These are phyloP conservation scores for Nelumbo lutea DNA, from an alignment of 164 flowering plant species.

Conservation along the genomic window DNA sequence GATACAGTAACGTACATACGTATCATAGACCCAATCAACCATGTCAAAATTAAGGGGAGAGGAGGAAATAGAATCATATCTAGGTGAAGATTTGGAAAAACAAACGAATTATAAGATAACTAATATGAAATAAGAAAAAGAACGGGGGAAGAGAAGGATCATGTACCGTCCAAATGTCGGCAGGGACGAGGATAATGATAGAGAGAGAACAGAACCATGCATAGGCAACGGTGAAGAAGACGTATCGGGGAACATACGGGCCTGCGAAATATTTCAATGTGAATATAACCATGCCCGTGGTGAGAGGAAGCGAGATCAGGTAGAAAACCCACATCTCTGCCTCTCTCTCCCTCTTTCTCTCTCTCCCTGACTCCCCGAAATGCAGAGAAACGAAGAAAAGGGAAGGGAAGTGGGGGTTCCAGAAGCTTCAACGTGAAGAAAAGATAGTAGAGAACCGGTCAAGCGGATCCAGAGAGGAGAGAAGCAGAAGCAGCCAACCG, in stretches of 20 bases:
- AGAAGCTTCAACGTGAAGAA: conserved; percentile 12
- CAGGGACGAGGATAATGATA: conserved; percentile 95
- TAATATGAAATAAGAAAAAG: neutral
- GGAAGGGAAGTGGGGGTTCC: neutral
- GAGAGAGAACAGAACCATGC: conserved; percentile 98
- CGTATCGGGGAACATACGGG: conserved; percentile 88
- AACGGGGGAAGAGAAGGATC: neutral
- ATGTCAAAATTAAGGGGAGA: neutral
- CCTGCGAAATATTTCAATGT: conserved; percentile 89
- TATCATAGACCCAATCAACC: neutral
- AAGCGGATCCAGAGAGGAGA: conserved; percentile 3
- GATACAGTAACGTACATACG: too few species aligned
- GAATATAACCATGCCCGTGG: conserved; percentile 78
- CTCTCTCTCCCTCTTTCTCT: conserved; percentile 8
- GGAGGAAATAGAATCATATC: neutral
- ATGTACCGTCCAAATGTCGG: conserved; percentile 93
- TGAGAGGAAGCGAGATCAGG: conserved; percentile 86
- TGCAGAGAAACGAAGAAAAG: neutral
- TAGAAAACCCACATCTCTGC: conserved; percentile 90
- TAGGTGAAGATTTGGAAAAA: neutral
- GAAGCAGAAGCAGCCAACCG: too few species aligned
- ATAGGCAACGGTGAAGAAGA: conserved; percentile 85
- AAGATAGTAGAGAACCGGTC: conserved; percentile 11
- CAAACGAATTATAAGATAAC: neutral
- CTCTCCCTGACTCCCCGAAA: neutral